These are phyloP conservation scores for Magnusiomyces clavatus DNA, from an alignment of 1,139 yeast species.

Conservation along the genomic window DNA sequence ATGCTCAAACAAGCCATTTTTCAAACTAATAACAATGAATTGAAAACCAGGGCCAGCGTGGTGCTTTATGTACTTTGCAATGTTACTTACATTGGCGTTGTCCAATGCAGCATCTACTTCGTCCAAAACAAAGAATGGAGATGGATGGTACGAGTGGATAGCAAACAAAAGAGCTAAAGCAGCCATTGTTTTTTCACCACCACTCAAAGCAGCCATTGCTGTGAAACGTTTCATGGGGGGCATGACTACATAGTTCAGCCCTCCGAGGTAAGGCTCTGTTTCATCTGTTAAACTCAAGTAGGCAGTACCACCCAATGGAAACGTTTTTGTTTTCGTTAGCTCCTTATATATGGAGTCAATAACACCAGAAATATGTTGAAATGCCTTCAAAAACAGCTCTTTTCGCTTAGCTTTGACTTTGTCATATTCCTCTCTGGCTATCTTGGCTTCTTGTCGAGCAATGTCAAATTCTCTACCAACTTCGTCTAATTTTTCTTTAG, in stretches of 20 bases:
- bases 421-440: conserved; percentile 49
- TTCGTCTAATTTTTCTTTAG: conserved; percentile 50
- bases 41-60: conserved; percentile 79
- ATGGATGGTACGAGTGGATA: conserved; percentile 82
- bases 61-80: conserved; percentile 73
- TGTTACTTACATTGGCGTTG: conserved; percentile 73
- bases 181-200: conserved; percentile 96
- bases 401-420: conserved; percentile 53
- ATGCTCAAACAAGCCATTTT: conserved; percentile 77
- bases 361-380: conserved; percentile 60
- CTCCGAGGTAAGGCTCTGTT: conserved; percentile 73
- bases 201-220: conserved; percentile 88
- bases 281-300: conserved; percentile 79
- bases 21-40: conserved; percentile 87
- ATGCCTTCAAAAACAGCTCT: conserved; percentile 61
- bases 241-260: conserved; percentile 88
- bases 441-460: conserved; percentile 56
- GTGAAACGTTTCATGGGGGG: conserved; percentile 93
- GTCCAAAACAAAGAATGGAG: conserved; percentile 92
- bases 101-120: conserved; percentile 98
- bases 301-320: conserved; percentile 81
- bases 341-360: conserved; percentile 85
- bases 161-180: conserved; percentile 90
- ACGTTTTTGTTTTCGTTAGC: conserved; percentile 55
- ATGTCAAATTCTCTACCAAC: conserved; percentile 59